Percentiles rank a stretch among this genome's conserved stretches.
phyloP scores from a whole-genome alignment of 2,329 filamentous ascomycete genomes.

The Coleophoma eucalyptorum region DNA sequence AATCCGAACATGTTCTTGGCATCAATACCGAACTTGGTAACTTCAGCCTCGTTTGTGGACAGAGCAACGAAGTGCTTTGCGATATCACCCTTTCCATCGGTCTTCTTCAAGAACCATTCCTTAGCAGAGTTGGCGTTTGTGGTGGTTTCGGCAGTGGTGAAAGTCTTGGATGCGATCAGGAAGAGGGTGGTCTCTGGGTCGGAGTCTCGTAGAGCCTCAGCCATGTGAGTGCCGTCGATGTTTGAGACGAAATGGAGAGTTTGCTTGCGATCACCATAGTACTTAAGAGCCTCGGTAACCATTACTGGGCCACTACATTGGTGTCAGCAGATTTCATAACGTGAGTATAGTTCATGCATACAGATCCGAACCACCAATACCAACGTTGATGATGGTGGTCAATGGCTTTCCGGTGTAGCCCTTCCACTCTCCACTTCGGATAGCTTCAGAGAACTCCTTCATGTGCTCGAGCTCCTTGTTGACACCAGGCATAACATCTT shows the following conservation, averaged over 20 bases:
- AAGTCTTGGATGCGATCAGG: conserved; percentile 97
- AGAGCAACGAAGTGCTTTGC: conserved; percentile 99
- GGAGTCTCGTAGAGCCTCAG: conserved; percentile 82
- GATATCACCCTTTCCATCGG: conserved; percentile 73
- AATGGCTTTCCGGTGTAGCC: conserved; percentile 97
- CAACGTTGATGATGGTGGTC: conserved; percentile 93
- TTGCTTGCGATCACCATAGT: conserved; percentile 81
- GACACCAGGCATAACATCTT: conserved; percentile 92
- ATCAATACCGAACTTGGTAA: conserved; percentile 98
- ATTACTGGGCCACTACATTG: conserved; percentile 81
- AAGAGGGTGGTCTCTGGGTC: conserved; percentile 98
- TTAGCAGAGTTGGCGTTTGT: conserved; percentile 98
- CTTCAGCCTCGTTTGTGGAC: conserved; percentile 91
- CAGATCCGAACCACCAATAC: conserved; percentile 98
- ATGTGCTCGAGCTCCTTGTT: conserved; percentile 92
- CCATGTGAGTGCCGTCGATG: conserved; percentile 97
- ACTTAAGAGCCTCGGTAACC: conserved; percentile 96
- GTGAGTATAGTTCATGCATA: conserved; percentile 45
- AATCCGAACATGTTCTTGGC: conserved; percentile 99
- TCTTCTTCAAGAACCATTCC: conserved; percentile 89
- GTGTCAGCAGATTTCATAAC: conserved; percentile 15
- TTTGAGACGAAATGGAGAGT: conserved; percentile 98
- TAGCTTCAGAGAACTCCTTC: conserved; percentile 95
- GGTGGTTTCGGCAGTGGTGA: conserved; percentile 94
- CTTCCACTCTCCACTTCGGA: conserved; percentile 94